A percentile compares a stretch with the other conserved stretches of the same genome.
Conservation (phyloP, 306 rosid genomes). For the Inga oerstediana region DNA sequence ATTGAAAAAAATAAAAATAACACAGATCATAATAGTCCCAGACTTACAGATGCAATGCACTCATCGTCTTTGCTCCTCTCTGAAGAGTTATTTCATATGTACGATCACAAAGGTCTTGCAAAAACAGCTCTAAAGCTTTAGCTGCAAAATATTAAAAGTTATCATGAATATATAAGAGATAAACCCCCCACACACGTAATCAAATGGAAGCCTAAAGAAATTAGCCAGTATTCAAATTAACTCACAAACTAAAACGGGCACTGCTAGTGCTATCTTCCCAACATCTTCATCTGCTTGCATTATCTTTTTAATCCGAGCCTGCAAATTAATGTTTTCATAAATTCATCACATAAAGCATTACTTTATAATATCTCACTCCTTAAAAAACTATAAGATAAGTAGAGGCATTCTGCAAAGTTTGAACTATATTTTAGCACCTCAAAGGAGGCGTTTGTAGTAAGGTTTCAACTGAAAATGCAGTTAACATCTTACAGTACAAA, state of each 20-base stretch:
- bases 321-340: constrained; percentile 38
- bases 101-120: constrained; percentile 98
- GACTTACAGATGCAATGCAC: constrained; percentile 94
- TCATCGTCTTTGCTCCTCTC: constrained; percentile 99
- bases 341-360: constrained; percentile 17
- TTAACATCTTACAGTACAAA: background rate
- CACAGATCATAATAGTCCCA: constrained; percentile 8
- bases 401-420: background rate
- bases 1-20: constrained; percentile 1
- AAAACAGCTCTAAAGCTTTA: constrained; percentile 92
- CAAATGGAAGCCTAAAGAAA: constrained; percentile 18
- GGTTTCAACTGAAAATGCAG: constrained; percentile 4
- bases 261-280: constrained; percentile 96
- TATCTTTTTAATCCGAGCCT: constrained; percentile 98
- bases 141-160: constrained; percentile 59
- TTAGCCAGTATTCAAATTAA: constrained; percentile 26
- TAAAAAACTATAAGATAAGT: constrained; percentile 6
- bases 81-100: constrained; percentile 96
- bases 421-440: constrained; percentile 14
- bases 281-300: constrained; percentile 99
- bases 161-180: constrained; percentile 28
- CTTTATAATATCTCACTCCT: constrained; percentile 16
- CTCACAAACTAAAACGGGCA: constrained; percentile 99
- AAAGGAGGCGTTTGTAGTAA: background rate
- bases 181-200: background rate